These are phyloP conservation scores for Suhomyces prunicola DNA, from an alignment of 805 yeast genomes.

Conservation along the genomic window DNA sequence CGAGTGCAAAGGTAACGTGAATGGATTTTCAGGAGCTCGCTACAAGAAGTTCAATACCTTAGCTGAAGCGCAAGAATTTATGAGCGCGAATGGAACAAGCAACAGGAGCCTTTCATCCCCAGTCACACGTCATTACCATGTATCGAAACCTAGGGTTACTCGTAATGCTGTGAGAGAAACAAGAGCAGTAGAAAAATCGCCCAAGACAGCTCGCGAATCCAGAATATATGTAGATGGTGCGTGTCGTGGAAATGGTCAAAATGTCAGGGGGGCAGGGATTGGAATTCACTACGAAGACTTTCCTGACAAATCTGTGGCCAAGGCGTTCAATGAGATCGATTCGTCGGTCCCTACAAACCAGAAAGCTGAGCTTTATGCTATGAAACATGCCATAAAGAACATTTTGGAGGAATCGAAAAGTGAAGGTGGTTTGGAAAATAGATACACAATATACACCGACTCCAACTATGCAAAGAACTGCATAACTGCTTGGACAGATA, in stretches of 20 bases:
- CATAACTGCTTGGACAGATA: slow-evolving; percentile 52
- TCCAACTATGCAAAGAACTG: slow-evolving; percentile 63
- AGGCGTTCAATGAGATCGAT: slow-evolving; percentile 40
- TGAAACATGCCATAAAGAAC: slow-evolving; percentile 49
- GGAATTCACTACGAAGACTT: slow-evolving; percentile 68
- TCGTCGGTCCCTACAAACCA: slow-evolving; percentile 62
- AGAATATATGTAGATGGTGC: slow-evolving; percentile 79
- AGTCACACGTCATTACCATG: background rate
- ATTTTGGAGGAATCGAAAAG: slow-evolving; percentile 26
- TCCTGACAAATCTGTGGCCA: slow-evolving; percentile 54
- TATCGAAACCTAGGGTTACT: background rate
- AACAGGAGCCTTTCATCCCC: background rate
- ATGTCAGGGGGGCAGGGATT: slow-evolving; percentile 48
- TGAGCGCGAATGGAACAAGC: background rate
- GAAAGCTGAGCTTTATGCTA: slow-evolving; percentile 74
- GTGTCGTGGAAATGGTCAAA: slow-evolving; percentile 54
- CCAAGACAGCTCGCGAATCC: background rate
- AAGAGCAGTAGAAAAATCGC: too few species aligned
- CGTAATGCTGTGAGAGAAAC: background rate
- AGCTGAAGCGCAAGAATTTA: slow-evolving; percentile 41
- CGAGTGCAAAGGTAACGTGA: slow-evolving; percentile 49
- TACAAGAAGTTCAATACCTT: slow-evolving; percentile 52
- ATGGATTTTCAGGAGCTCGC: slow-evolving; percentile 54
- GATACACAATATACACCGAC: slow-evolving; percentile 58
- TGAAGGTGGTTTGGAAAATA: background rate